A percentile compares a stretch with the other conserved stretches of the same genome.
Conservation (phyloP, 1,139 yeast genomes). For the Debaryomyces sp. region DNA sequence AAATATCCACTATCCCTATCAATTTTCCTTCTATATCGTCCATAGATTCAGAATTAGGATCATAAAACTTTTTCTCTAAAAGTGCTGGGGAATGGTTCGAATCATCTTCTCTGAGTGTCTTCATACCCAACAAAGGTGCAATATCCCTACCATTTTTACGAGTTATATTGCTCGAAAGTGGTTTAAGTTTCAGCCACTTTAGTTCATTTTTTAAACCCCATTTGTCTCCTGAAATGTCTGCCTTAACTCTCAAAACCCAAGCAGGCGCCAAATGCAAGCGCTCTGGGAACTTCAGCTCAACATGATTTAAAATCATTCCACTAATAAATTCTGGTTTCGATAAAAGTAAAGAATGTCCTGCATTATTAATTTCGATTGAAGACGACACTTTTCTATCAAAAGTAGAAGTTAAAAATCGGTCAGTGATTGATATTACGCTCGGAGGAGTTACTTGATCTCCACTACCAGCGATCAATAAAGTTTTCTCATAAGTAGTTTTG, state of each 20-base stretch:
- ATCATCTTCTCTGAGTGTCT: constrained; percentile 72
- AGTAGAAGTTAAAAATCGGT: constrained; percentile 25
- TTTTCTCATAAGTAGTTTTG: constrained; percentile 38
- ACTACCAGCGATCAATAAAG: constrained; percentile 59
- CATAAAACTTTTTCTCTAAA: constrained; percentile 51
- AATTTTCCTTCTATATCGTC: constrained; percentile 35
- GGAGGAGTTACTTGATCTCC: constrained; percentile 60
- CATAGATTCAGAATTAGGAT: constrained; percentile 27
- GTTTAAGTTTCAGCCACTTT: constrained; percentile 65
- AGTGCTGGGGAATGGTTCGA: constrained; percentile 57
- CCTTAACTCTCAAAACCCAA: constrained; percentile 66
- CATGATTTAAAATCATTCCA: constrained; percentile 63
- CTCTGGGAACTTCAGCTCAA: constrained; percentile 53
- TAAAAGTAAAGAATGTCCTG: constrained; percentile 69
- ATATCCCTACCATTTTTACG: constrained; percentile 34
- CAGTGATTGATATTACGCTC: constrained; percentile 27
- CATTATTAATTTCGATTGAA: constrained; percentile 46
- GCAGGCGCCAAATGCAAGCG: constrained; percentile 56
- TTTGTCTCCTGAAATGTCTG: constrained; percentile 65
- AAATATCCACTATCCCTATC: constrained; percentile 67
- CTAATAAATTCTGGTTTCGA: constrained; percentile 68
- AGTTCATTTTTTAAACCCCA: constrained; percentile 80
- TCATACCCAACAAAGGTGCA: constrained; percentile 63
- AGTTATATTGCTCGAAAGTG: constrained; percentile 49
- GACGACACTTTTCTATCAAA: constrained; percentile 35